Evolutionary conservation across 441 rosid species (phyloP), one percentile per base, ranked within the genome.

Genomic region (Theobroma grandiflorum): DNA sequence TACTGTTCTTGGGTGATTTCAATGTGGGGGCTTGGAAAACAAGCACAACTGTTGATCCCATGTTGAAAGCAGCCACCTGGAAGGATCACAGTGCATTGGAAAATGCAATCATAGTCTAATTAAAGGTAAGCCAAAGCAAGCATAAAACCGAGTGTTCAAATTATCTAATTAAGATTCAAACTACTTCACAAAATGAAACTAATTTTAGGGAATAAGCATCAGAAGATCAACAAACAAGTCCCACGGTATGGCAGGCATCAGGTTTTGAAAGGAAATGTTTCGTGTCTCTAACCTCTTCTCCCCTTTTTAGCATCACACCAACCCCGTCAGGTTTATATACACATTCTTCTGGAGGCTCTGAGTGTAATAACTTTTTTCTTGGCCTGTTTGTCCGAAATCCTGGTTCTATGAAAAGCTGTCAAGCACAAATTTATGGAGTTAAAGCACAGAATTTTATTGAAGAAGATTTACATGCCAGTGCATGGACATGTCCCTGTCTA

Each of bases 21-120:
- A 82, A 67, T 8, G 89, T 82, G 26, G 97, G 96, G 61, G 98
- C 99, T 72, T 96, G 94, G 85, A 96, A 96, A 70, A 96, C 90
- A 11, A 97, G 95, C 69, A 97, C 99, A 20, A 94, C 98, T 0
- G 98, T 94, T 1, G 98, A 97, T 82, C 98, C 98, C 95, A 94
- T 88, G 89, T 95, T 92, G 88, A 97, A 94, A 55, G 87, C 98
- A 59, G 89, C 99, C 35, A 97, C 85, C 98, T 95, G 87, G 65
- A 77, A 83, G 38, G 50, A 72, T 77, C 18, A 78, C 45, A 86
- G 76, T 70, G 77, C 35, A 65, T 35, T 42, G 40, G 52, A 79
- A 6, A 9, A 68, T 15, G 74, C 22, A 73, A 38, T 49, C 61
- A 63, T 37, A 47, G 10, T 47, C 52, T 10, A 49, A 49, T 49